Conservation (phyloP, 768 basidiomycete genomes). For the Asterophora parasitica region DNA sequence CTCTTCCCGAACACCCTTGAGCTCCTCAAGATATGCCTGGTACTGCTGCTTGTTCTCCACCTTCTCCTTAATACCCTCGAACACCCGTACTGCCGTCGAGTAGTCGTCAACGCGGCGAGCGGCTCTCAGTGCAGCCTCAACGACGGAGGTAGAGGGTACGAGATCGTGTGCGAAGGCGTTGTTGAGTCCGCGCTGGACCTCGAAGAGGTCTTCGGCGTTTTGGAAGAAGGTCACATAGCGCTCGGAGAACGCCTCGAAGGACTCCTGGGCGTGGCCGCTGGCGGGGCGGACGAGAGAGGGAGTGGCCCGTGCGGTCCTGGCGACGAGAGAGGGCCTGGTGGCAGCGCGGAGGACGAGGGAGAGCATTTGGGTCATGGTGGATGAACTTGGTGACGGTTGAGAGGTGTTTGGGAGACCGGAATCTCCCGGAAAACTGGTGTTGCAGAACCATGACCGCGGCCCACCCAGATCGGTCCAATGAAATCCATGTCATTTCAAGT, state of each 20-base stretch:
- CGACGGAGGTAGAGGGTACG: slow-evolving; percentile 77
- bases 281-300: slow-evolving; percentile 44
- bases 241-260: slow-evolving; percentile 90
- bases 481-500: no score
- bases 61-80: slow-evolving; percentile 96
- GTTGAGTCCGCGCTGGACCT: slow-evolving; percentile 97
- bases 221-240: slow-evolving; percentile 95
- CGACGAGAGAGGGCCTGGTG: slow-evolving; percentile 43
- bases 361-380: slow-evolving; percentile 54
- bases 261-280: slow-evolving; percentile 76
- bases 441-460: no score
- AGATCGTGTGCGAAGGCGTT: slow-evolving; percentile 99
- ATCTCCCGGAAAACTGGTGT: slow-evolving; percentile 18
- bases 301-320: slow-evolving; percentile 31
- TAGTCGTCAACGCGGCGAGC: slow-evolving; percentile 94
- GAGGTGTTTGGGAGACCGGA: slow-evolving; percentile 26
- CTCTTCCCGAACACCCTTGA: slow-evolving; percentile 85
- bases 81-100: slow-evolving; percentile 92
- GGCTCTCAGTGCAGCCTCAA: slow-evolving; percentile 85
- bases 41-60: slow-evolving; percentile 98
- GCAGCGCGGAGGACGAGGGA: slow-evolving; percentile 58
- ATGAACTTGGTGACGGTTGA: slow-evolving; percentile 6
- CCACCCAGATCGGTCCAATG: no score
- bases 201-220: slow-evolving; percentile 91
- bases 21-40: slow-evolving; percentile 86